Evolutionary conservation across 805 yeast genomes (phyloP).

Genomic region (Nakazawaea anatomiae): DNA sequence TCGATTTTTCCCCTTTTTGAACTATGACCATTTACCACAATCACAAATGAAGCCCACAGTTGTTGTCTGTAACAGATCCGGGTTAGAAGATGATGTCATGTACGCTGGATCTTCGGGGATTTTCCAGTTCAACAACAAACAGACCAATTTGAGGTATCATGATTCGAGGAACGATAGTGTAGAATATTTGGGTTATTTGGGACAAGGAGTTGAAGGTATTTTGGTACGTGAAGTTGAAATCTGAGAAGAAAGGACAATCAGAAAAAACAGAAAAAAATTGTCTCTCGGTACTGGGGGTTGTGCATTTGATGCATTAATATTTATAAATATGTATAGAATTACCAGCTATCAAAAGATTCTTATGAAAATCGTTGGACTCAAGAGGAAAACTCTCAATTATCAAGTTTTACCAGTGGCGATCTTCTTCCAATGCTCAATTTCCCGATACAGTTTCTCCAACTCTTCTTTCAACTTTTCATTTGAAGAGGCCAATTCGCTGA

Average conservation of each 20-base stretch:
- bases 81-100: slow-evolving; percentile 63
- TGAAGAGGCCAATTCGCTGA: slow-evolving; percentile 74
- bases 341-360: too few species aligned
- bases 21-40: slow-evolving; percentile 23
- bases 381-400: not conserved
- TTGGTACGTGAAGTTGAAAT: slow-evolving; percentile 53
- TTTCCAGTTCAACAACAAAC: slow-evolving; percentile 37
- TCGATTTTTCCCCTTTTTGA: slow-evolving; percentile 59
- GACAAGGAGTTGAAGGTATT: slow-evolving; percentile 63
- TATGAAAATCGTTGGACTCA: too few species aligned
- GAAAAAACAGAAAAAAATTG: too few species aligned
- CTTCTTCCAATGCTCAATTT: slow-evolving; percentile 78
- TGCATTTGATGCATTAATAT: too few species aligned
- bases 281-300: too few species aligned
- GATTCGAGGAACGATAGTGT: slow-evolving; percentile 47
- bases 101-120: slow-evolving; percentile 67
- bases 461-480: slow-evolving; percentile 86
- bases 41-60: slow-evolving; percentile 23
- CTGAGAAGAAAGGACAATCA: not conserved
- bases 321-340: too few species aligned
- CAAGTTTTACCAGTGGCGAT: slow-evolving; percentile 10
- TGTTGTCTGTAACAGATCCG: slow-evolving; percentile 66
- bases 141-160: slow-evolving; percentile 17
- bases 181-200: slow-evolving; percentile 46
- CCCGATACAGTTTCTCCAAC: slow-evolving; percentile 87